Evolutionary conservation across 306 rosid genomes (phyloP), one percentile per base, ranked within the genome.

Genomic region (Inga leiocalycina): DNA sequence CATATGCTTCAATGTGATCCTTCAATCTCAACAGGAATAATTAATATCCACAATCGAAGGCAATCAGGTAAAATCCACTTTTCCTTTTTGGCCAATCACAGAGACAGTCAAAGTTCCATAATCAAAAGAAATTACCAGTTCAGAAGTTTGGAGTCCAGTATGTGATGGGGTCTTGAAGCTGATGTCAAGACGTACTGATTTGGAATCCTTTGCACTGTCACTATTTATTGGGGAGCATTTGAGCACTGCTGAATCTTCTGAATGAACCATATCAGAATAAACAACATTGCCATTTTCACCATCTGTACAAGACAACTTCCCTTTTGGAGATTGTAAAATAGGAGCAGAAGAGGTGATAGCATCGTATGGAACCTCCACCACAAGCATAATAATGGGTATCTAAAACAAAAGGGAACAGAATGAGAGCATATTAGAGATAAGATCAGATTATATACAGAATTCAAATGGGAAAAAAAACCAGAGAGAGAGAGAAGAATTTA

Each of bases 351-450:
- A 79, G 84, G 73, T 79, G 34, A 91, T 80, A 75, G 86, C 85
- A 56, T 89, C 94, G 61, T 48, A 70, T 77, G 94, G 93, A 83
- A 89, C 94, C 85, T 91, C 94, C 81, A 91, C 94, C 84, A 88
- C 93, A 81, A 91, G 93, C 94, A 88, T 91, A 81, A 91, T 91
- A 46, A 91, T 86, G 68, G 94, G 94, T 81, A 91, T 89, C 94
- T 91, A 82, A 80, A 37, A 80, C 20, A 76, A 69, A 78, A 61
- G 17, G 64, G 80, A 12, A 79, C 80, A 72, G 19, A 32, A 79
- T 84, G 71, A 91, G 87, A 56, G 79, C 79, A 83, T 22, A 54
- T 12, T 19, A 19, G 41, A 43, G 8, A 59, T 10, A 20, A 49
- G 62, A 76, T 17, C 57, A 52, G 75, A 65, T 49, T 75, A 57